Percentiles rank a stretch among this genome's conserved stretches.
Evolutionary conservation across 2,329 filamentous ascomycete species (phyloP).

Genomic region (Aureobasidium sp.): DNA sequence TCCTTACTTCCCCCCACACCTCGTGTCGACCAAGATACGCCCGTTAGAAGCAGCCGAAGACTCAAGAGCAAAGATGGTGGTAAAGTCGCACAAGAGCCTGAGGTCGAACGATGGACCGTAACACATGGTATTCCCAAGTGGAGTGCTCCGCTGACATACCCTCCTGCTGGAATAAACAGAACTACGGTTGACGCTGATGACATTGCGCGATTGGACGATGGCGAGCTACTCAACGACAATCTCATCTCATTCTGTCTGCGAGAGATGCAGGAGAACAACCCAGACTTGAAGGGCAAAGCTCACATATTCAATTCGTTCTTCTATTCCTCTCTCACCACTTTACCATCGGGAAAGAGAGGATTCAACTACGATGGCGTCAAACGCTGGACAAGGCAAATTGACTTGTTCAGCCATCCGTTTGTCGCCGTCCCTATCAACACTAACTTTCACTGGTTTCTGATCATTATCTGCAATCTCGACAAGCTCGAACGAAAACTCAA

Average conservation of each 20-base stretch:
- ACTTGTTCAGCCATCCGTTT: slow-evolving; percentile 81
- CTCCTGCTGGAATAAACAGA: slow-evolving; percentile 50
- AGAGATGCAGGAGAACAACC: slow-evolving; percentile 28
- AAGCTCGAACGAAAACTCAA: slow-evolving; percentile 26
- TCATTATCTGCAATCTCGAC: slow-evolving; percentile 85
- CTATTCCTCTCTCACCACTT: slow-evolving; percentile 66
- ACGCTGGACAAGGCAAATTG: slow-evolving; percentile 78
- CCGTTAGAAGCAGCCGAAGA: not conserved
- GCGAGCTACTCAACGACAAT: slow-evolving; percentile 86
- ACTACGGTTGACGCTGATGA: slow-evolving; percentile 65
- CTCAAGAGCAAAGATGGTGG: not conserved
- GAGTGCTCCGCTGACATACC: slow-evolving; percentile 53
- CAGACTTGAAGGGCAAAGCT: slow-evolving; percentile 48
- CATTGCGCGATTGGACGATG: slow-evolving; percentile 70
- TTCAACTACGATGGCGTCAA: slow-evolving; percentile 83
- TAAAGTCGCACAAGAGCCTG: not conserved
- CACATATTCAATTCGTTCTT: slow-evolving; percentile 95
- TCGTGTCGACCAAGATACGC: not conserved
- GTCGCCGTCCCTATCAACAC: slow-evolving; percentile 91
- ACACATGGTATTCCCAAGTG: slow-evolving; percentile 19
- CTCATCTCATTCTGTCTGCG: slow-evolving; percentile 82
- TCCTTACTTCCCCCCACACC: not conserved
- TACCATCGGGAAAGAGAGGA: slow-evolving; percentile 42
- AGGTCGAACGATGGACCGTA: slow-evolving; percentile 1
- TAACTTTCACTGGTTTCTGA: slow-evolving; percentile 80